Evolutionary conservation across 108 stramenopile species (phyloP), one percentile per base, ranked within the genome.

Genomic region (Stephanodiscus minutulus): DNA sequence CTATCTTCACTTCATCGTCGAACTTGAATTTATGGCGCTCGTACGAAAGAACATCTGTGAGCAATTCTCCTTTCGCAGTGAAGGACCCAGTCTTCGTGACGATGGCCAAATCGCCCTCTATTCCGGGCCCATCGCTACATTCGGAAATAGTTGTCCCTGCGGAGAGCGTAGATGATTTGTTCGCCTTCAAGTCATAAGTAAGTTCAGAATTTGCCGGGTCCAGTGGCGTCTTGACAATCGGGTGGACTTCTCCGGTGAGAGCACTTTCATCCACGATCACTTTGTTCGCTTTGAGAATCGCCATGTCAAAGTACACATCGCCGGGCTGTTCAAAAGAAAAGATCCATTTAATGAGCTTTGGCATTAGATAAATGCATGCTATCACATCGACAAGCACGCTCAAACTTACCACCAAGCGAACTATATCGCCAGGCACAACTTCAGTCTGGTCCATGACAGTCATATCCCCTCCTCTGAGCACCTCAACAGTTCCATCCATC

Each of bases 21-120:
- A 87, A 87, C 69, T 90, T 86, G 69, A 90, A 87, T 44, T 82
- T 50, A 61, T 87, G 86, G 20, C 89, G 83, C 36, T 86, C 60
- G 54, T 85, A 90, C 10, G 81, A 86, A 20, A 87, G 63, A 29
- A 90, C 79, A 12, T 90, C 86, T 7, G 79, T 58, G 24, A 90
- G 44, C 31, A 90, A 55, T 64, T 87, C 77, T 47, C 89, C 89
- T 59, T 82, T 83, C 7, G 83, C 55, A n/a, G 89, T 87, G 55
- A 82, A 87, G 1, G 86, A 86, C 24, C 82, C 86, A 53, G 86
- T 87, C 62, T 66, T 57, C 24, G 79, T 61, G 35, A 86, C 86
- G 56, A 90, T 66, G 3, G 82, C 89, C 33, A 82, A 68, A 49
- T 69, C 61, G n/a, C 67, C 54, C 17, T 82, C 69, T 8, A 59